Evolutionary conservation across 352 stramenopile species (phyloP).

Genomic region (Saprolegnia parasitica): DNA sequence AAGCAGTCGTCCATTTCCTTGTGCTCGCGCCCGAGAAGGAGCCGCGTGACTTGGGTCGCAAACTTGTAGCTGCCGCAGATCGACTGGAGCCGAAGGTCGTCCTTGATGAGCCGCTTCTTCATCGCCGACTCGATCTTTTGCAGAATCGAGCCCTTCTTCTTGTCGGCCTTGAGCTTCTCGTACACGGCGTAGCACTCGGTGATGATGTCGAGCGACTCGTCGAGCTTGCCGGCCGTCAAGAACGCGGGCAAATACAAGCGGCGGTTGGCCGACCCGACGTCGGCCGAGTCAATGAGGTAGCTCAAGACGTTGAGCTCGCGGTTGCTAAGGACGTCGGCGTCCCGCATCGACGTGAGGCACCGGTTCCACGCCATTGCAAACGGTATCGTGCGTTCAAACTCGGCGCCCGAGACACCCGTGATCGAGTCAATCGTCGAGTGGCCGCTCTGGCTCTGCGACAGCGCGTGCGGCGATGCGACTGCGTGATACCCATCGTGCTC

Average conservation of each 20-base stretch:
- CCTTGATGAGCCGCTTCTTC: conserved; percentile 31
- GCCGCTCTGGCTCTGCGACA: conserved; percentile 6
- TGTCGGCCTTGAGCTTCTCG: conserved; percentile 31
- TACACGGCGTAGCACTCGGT: conserved; percentile 31
- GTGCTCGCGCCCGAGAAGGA: conserved; percentile 33
- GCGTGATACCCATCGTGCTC: conserved; percentile 7
- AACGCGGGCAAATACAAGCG: conserved; percentile 32
- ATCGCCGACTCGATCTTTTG: conserved; percentile 32
- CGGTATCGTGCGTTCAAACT: conserved; percentile 34
- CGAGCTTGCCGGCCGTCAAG: conserved; percentile 33
- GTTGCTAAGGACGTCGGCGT: conserved; percentile 33
- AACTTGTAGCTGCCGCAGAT: conserved; percentile 32
- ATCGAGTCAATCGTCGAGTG: conserved; percentile 29
- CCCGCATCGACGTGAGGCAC: conserved; percentile 30
- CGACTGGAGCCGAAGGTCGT: conserved; percentile 32
- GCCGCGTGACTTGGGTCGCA: conserved; percentile 28
- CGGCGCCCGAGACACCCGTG: conserved; percentile 29
- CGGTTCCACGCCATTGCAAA: conserved; percentile 36
- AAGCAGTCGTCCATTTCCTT: conserved; percentile 32
- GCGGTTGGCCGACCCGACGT: conserved; percentile 25
- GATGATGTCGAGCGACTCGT: conserved; percentile 36
- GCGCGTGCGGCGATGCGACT: not conserved
- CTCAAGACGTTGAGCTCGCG: conserved; percentile 34
- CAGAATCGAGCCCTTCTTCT: conserved; percentile 33
- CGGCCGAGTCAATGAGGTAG: conserved; percentile 32